A percentile compares a stretch with the other conserved stretches of the same genome.
These are phyloP conservation scores for thale cress (Arabidopsis thaliana) DNA, from an alignment of 345 rosid species.

Conservation along the genomic window DNA sequence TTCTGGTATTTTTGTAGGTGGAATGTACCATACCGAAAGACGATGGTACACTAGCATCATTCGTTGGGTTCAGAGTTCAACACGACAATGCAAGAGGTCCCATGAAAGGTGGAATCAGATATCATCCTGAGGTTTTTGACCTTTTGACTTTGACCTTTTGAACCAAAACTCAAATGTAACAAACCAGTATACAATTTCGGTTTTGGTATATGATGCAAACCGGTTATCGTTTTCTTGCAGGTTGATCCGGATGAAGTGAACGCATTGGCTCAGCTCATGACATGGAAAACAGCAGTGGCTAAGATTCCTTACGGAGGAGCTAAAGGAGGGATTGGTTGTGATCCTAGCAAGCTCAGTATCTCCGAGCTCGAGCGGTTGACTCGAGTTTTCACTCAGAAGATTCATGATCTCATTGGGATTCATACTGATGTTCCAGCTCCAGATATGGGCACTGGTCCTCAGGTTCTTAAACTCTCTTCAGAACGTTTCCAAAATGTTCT, in stretches of 20 bases:
- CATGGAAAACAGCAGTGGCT: slow-evolving; percentile 72
- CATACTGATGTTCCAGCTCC: slow-evolving; percentile 70
- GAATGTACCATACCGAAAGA: slow-evolving; percentile 89
- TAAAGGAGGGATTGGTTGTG: slow-evolving; percentile 69
- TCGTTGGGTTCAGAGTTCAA: slow-evolving; percentile 85
- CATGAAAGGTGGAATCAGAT: slow-evolving; percentile 60
- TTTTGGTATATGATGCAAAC: not conserved
- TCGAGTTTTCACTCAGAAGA: slow-evolving; percentile 67
- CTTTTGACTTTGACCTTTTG: not conserved
- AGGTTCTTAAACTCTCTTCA: slow-evolving; percentile 45
- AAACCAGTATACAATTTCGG: slow-evolving; percentile 16
- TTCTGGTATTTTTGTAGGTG: slow-evolving; percentile 53
- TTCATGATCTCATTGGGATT: slow-evolving; percentile 53
- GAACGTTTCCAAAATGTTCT: not conserved
- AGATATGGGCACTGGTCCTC: slow-evolving; percentile 73
- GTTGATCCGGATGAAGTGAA: slow-evolving; percentile 72
- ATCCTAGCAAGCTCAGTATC: slow-evolving; percentile 51
- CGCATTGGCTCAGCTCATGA: slow-evolving; percentile 71
- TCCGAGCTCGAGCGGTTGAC: slow-evolving; percentile 63
- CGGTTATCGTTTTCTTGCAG: slow-evolving; percentile 34
- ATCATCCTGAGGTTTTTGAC: slow-evolving; percentile 51
- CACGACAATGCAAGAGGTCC: slow-evolving; percentile 96
- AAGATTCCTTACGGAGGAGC: slow-evolving; percentile 71
- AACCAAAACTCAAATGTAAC: too few relatives aligned
- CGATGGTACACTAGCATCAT: slow-evolving; percentile 80